Base-by-base conservation (phyloP, 345 rosid species). In the Psidium friedrichsthalianum region DNA sequence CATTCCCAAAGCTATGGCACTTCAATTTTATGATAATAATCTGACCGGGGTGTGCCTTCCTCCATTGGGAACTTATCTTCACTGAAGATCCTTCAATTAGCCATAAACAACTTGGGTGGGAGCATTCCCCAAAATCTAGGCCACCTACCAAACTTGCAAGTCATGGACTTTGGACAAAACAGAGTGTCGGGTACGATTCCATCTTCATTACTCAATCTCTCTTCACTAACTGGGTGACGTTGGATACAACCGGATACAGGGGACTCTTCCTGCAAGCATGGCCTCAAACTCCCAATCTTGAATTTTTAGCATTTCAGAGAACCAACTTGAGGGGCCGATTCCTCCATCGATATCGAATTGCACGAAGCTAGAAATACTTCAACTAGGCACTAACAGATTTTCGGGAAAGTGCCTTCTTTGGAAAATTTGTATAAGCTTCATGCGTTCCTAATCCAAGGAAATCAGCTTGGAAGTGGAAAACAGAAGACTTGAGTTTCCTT, bases 121-220 rank as follows among this genome's bases (percentile, higher is more conserved):
- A 53, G 55, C 55, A 53, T 53, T 53, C 55, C 55, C 55, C 21
- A 16, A 53, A 21, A 6, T 53, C 55, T 15, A 15, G 55, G 55
- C 55, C 6, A 5, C 55, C 21, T 16, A 21, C 15, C 21, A 53
- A 53, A 53, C 7, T 53, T 42, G 36, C 36, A 0, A 59, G 0
- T 0, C 0, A 2, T 59, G 13, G 0, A 0, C 4, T 4, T 59
- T 0, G 0, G 0, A n/a, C 0, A 0, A 0, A 58, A 58, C 0
- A 12, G 0, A 58, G n/a, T 58, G 8, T n/a, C 18, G 5, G 18
- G 74, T 29, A 29, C 40, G 5, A 6, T 61, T 61, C 36, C 74
- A 61, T 61, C 74, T 29, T 3, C 5, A 0, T 6, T 61, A 61
- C 42, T 61, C 74, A 61, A 61, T 29, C 74, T 61, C 74, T 61